Evolutionary conservation across 306 rosid species (phyloP).

Genomic region (Prunus padus): DNA sequence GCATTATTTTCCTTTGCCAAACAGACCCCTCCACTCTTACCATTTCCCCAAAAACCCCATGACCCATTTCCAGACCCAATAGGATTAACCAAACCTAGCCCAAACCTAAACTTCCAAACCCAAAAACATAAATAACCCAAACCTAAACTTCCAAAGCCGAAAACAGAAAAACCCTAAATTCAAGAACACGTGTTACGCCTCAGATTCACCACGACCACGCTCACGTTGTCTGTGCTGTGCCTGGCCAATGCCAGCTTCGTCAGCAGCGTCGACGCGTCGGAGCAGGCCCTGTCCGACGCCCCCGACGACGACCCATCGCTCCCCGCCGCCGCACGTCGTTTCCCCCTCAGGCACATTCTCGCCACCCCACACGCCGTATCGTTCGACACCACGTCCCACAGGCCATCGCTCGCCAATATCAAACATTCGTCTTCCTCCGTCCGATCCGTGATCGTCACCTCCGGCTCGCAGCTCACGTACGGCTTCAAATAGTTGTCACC

Average conservation of each 20-base stretch:
- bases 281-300: constrained; percentile 41
- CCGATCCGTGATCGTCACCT: constrained; percentile 58
- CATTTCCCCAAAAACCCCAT: no score
- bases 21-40: no score
- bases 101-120: no score
- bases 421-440: constrained; percentile 57
- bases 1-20: no score
- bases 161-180: no score
- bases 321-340: constrained; percentile 6
- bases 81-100: no score
- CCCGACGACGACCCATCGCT: neutral
- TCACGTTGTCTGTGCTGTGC: constrained; percentile 59
- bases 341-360: constrained; percentile 47
- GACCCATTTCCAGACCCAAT: no score
- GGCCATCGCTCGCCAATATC: constrained; percentile 58
- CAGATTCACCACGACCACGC: constrained; percentile 58
- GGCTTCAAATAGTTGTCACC: constrained; percentile 69
- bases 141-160: no score
- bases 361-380: constrained; percentile 67
- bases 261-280: constrained; percentile 51
- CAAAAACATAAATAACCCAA: no score
- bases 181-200: constrained; percentile 31
- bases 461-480: constrained; percentile 58
- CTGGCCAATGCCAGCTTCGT: constrained; percentile 68
- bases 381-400: constrained; percentile 68